Conservation (phyloP, 2,329 filamentous ascomycete species). For the Ploettnerulaceae sp. region DNA sequence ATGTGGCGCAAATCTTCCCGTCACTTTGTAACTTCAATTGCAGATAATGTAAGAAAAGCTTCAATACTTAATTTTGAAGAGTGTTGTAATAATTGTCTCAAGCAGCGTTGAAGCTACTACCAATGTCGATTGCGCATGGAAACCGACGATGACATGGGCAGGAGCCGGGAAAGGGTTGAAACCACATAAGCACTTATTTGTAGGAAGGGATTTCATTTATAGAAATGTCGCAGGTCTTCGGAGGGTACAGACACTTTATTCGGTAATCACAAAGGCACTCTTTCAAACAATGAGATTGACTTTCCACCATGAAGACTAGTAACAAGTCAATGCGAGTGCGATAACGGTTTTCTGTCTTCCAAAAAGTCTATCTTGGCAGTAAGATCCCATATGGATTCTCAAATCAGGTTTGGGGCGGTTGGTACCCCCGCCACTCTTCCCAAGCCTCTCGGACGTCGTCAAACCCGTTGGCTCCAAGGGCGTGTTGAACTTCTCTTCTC, state of each 20-base stretch:
- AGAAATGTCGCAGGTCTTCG: not conserved
- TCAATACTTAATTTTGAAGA: not conserved
- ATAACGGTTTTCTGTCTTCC: not conserved
- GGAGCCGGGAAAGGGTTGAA: not conserved
- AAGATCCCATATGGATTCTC: not conserved
- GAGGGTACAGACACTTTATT: not conserved
- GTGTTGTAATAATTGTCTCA: not conserved
- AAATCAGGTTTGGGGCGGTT: not conserved
- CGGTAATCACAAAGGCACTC: not conserved
- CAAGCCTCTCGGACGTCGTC: not conserved
- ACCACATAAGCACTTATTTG: not conserved
- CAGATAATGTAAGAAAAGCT: too few species aligned
- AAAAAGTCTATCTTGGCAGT: not conserved
- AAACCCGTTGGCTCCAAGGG: conserved; percentile 1
- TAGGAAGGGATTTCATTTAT: not conserved
- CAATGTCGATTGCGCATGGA: not conserved
- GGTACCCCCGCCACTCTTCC: not conserved
- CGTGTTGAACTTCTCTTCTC: not conserved
- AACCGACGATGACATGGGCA: not conserved
- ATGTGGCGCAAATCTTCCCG: too few species aligned
- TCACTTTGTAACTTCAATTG: too few species aligned
- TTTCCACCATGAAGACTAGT: not conserved
- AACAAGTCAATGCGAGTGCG: not conserved
- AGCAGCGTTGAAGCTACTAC: not conserved
- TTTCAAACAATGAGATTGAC: not conserved